Evolutionary conservation across 2,329 filamentous ascomycete species (phyloP), one percentile per base, ranked within the genome.

Genomic region (Cercospora berteroae): DNA sequence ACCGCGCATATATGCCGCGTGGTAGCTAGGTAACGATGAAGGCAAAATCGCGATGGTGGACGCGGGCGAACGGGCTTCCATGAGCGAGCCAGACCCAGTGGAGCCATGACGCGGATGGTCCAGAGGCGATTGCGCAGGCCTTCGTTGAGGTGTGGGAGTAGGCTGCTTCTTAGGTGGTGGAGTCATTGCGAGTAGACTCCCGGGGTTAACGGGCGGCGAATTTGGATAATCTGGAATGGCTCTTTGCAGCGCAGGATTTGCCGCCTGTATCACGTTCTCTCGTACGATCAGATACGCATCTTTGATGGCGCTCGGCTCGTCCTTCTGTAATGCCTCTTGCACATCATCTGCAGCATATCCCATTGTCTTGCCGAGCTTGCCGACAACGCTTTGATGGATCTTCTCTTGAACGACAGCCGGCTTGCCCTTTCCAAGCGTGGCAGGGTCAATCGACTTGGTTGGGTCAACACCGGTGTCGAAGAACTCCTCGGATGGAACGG

Each of bases 231-330:
- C 83, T 69, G 82, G 83, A 71, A 83, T 81, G 73, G 79, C 83
- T 60, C 68, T 66, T 36, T 70, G 67, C 58, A 73, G 64, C n/a
- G 85, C 82, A 65, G 88, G 93, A 78, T 93, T 96, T 64, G 89
- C 90, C 79, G 94, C 91, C 94, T 98, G 98, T 78, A 98, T 87
- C 79, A 97, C 95, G 78, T 98, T 98, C 80, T 99, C 95, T 63
- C 94, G 89, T 27, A 99, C 93, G 78, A 99, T 99, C 81, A 97
- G 89, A 81, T 98, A 99, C 1, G 95, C 95, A 80, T 99, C 95
- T 81, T 99, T 99, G 84, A 99, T 97, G 10, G 95, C 94, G 67
- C 94, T 98, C 12, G 95, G 95, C 78, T 99, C 95, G 63, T 95
- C 89, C 65, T 93, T 93, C 75, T 91, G 90, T 70, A 99, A 83